A percentile compares a stretch with the other conserved stretches of the same genome.
Conservation (phyloP, 2,329 filamentous ascomycete species). For the Acephala macrosclerotiorum region DNA sequence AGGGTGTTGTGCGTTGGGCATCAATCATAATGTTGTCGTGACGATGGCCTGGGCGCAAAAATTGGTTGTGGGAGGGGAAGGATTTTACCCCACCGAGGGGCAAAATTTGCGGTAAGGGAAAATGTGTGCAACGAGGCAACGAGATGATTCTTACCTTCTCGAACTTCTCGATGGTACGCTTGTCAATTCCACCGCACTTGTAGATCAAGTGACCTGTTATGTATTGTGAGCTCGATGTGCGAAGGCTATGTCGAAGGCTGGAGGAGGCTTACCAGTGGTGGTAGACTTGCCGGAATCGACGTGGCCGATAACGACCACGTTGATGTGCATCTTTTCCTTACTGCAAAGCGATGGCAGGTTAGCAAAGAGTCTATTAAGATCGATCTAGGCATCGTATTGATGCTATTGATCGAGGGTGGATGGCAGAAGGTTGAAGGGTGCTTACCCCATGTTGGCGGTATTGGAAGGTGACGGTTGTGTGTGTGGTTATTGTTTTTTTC, state of each 20-base stretch:
- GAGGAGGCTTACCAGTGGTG: constrained; percentile 76
- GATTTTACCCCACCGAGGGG: constrained; percentile 44
- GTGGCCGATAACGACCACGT: constrained; percentile 99
- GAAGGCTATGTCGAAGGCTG: constrained; percentile 12
- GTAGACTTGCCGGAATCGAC: constrained; percentile 99
- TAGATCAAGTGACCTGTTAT: constrained; percentile 93
- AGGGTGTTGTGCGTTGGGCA: constrained; percentile 28
- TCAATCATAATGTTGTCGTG: constrained; percentile 27
- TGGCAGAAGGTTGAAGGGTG: constrained; percentile 26
- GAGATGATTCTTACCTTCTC: constrained; percentile 81
- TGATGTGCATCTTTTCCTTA: constrained; percentile 97
- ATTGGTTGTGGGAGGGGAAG: constrained; percentile 34
- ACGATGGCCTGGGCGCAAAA: constrained; percentile 36
- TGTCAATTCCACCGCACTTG: constrained; percentile 99
- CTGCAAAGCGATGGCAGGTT: constrained; percentile 54
- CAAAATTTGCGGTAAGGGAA: constrained; percentile 40
- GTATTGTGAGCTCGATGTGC: constrained; percentile 34
- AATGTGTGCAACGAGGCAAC: constrained; percentile 23
- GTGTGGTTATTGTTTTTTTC: constrained; percentile 35
- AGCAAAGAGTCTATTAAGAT: constrained; percentile 35
- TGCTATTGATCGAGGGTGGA: constrained; percentile 26
- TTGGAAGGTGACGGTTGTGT: constrained; percentile 37
- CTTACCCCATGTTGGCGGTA: constrained; percentile 47
- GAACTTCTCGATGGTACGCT: constrained; percentile 99
- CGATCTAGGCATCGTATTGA: constrained; percentile 26